Conservation (phyloP, 2,329 filamentous ascomycete genomes). For the Cladosporium sp. region DNA sequence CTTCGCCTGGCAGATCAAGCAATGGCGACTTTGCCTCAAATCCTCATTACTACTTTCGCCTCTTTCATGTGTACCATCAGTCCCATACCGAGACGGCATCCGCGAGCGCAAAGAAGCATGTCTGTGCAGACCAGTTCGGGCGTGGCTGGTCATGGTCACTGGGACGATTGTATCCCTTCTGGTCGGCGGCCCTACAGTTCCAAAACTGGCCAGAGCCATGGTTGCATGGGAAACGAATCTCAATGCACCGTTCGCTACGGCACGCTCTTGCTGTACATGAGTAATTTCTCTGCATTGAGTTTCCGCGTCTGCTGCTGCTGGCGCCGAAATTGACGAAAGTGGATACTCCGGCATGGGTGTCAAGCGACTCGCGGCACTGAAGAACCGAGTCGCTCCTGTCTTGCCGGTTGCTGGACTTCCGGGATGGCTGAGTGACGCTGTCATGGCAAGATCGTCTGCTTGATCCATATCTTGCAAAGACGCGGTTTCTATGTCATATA, state of each 20-base stretch:
- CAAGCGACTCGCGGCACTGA: conserved; percentile 14
- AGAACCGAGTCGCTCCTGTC: conserved; percentile 15
- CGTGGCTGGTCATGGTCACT: neutral
- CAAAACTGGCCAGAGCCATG: neutral
- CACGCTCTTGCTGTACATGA: conserved; percentile 6
- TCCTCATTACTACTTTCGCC: neutral
- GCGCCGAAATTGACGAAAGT: neutral
- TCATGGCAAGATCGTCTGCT: neutral
- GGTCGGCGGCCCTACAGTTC: neutral
- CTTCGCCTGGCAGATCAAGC: neutral
- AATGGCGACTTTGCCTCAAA: neutral
- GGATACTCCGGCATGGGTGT: neutral
- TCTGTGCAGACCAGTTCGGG: neutral
- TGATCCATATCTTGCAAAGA: neutral
- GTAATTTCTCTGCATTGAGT: neutral
- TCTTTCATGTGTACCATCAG: neutral
- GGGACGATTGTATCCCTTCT: neutral
- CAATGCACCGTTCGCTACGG: conserved; percentile 15
- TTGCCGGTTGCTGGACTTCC: conserved; percentile 3
- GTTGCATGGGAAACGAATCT: conserved; percentile 4
- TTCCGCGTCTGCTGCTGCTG: neutral
- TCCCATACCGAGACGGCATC: neutral
- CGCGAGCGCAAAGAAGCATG: neutral
- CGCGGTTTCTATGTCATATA: neutral
- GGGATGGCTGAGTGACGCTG: neutral